phyloP scores from a whole-genome alignment of 176 grass and related monocot species.

The Oryza glumipatula region DNA sequence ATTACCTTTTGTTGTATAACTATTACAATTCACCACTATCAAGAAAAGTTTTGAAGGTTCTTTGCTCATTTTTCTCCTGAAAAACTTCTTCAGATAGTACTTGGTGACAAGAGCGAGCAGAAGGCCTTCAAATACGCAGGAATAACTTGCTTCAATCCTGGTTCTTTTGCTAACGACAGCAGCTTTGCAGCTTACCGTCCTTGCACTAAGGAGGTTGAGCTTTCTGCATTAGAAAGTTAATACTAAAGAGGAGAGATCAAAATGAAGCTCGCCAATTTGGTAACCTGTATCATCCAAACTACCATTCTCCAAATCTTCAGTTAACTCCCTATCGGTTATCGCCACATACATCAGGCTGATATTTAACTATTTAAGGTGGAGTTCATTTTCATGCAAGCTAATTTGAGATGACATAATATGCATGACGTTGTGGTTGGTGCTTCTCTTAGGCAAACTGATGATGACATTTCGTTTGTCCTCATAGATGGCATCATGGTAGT shows the following conservation, averaged over 20 bases:
- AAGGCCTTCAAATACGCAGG: constrained; percentile 97
- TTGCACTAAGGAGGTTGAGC: constrained; percentile 91
- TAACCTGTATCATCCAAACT: constrained; percentile 15
- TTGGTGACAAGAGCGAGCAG: constrained; percentile 90
- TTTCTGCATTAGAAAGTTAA: constrained; percentile 83
- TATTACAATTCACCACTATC: background rate
- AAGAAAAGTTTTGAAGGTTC: constrained; percentile 18
- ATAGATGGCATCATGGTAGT: background rate
- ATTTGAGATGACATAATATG: background rate
- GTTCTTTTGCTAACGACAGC: constrained; percentile 86
- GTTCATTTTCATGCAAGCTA: background rate
- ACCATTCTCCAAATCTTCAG: background rate
- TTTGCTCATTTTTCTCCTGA: constrained; percentile 31
- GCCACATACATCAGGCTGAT: constrained; percentile 17
- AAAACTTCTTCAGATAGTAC: constrained; percentile 79
- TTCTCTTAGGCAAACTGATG: constrained; percentile 21
- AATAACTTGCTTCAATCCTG: constrained; percentile 97
- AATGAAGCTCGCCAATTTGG: constrained; percentile 27
- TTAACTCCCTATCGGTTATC: background rate
- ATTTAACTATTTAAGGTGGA: background rate
- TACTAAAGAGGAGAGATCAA: constrained; percentile 12
- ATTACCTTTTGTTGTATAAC: background rate
- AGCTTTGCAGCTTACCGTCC: constrained; percentile 91
- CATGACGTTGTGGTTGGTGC: background rate
- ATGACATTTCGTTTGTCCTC: constrained; percentile 15